Evolutionary conservation across 176 grass and related monocot species (phyloP).

Genomic region (Poa annua): DNA sequence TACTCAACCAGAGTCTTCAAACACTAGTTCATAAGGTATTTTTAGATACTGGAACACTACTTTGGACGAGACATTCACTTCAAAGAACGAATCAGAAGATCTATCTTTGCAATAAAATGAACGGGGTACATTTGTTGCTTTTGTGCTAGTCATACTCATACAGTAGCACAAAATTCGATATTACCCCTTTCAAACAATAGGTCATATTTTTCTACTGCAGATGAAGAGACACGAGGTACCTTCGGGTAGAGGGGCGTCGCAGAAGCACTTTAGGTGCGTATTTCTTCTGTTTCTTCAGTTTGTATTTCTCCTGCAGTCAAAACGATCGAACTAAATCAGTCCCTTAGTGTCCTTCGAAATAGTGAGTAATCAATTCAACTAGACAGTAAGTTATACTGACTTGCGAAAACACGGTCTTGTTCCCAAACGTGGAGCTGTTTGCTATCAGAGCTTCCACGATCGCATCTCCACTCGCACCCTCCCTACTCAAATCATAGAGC

Average conservation of each 20-base stretch:
- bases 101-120: background rate
- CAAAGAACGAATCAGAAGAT: background rate
- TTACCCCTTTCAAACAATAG: background rate
- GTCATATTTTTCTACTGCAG: background rate
- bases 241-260: slow-evolving; percentile 70
- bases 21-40: background rate
- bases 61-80: background rate
- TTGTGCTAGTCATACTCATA: background rate
- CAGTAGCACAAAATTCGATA: background rate
- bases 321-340: slow-evolving; percentile 23
- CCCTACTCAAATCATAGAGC: slow-evolving; percentile 34
- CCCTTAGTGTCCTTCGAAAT: background rate
- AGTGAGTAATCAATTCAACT: background rate
- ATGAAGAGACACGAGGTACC: slow-evolving; percentile 44
- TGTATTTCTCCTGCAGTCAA: slow-evolving; percentile 88
- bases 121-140: background rate
- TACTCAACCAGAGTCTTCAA: background rate
- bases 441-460: slow-evolving; percentile 95
- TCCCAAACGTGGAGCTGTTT: slow-evolving; percentile 86
- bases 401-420: slow-evolving; percentile 88
- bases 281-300: slow-evolving; percentile 99
- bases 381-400: slow-evolving; percentile 40
- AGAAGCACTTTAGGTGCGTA: slow-evolving; percentile 94
- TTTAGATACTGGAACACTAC: background rate
- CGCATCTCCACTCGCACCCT: slow-evolving; percentile 75